Evolutionary conservation across 768 basidiomycete species (phyloP).

Genomic region (Auriscalpium vulgare): DNA sequence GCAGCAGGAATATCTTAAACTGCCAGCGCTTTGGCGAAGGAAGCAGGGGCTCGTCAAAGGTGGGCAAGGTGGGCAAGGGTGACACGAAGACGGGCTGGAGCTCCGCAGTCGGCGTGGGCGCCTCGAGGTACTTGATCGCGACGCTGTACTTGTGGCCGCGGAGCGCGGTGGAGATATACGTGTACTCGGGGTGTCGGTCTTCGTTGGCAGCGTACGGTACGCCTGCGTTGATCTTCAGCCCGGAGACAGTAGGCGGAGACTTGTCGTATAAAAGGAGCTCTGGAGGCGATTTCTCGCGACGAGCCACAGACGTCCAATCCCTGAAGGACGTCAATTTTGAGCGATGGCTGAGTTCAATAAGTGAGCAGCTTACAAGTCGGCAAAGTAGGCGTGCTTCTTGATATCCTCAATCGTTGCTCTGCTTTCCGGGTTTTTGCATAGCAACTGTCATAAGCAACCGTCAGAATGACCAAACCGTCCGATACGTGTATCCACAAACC

Average conservation of each 20-base stretch:
- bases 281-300: neutral
- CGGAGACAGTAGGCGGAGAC: too few relatives aligned
- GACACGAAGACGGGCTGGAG: neutral
- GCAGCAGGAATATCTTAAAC: neutral
- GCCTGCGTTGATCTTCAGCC: neutral
- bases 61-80: neutral
- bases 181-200: slow-evolving; percentile 1
- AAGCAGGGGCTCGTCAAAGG: neutral
- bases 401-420: neutral
- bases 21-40: neutral
- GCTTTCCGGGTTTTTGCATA: neutral
- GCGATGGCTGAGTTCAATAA: neutral
- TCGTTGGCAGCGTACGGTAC: neutral
- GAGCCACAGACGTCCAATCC: neutral
- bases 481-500: neutral
- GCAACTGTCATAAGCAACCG: neutral
- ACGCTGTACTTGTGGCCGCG: neutral
- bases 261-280: neutral
- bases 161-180: neutral
- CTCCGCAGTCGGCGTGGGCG: neutral
- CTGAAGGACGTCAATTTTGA: neutral
- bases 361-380: neutral
- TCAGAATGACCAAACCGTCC: too few relatives aligned
- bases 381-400: neutral
- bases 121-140: neutral